Evolutionary conservation across 1,139 yeast species (phyloP).

Genomic region (Suhomyces guaymorum): DNA sequence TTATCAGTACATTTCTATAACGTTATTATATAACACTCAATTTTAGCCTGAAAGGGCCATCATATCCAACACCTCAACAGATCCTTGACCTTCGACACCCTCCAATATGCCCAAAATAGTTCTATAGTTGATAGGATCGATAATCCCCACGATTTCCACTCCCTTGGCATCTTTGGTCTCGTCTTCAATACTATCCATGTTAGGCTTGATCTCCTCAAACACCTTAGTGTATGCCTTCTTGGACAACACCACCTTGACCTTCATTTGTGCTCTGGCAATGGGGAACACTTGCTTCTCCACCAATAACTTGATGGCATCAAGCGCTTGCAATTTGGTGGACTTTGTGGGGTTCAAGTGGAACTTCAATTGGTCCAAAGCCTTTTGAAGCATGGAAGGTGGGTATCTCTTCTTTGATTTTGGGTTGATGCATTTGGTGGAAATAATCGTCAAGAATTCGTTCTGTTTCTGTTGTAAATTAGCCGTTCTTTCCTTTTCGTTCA

Average conservation of each 20-base stretch:
- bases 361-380: slow-evolving; percentile 76
- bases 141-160: slow-evolving; percentile 69
- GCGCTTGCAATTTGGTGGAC: slow-evolving; percentile 83
- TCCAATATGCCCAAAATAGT: slow-evolving; percentile 63
- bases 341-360: slow-evolving; percentile 79
- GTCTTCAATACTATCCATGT: slow-evolving; percentile 55
- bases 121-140: slow-evolving; percentile 88
- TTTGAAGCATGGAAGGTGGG: slow-evolving; percentile 92
- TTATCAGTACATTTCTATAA: too few species aligned
- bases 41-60: slow-evolving; percentile 50
- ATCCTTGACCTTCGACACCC: slow-evolving; percentile 60
- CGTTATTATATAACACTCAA: not conserved
- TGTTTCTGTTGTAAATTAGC: slow-evolving; percentile 73
- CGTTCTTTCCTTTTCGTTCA: slow-evolving; percentile 89
- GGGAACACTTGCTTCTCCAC: slow-evolving; percentile 83
- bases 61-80: slow-evolving; percentile 84
- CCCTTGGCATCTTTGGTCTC: slow-evolving; percentile 48
- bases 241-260: slow-evolving; percentile 59
- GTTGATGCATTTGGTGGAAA: slow-evolving; percentile 88
- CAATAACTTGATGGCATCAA: slow-evolving; percentile 83
- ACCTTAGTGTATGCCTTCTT: slow-evolving; percentile 52
- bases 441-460: slow-evolving; percentile 79
- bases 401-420: slow-evolving; percentile 88
- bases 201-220: slow-evolving; percentile 46
- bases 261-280: slow-evolving; percentile 93